Evolutionary conservation across 805 yeast species (phyloP), one percentile per base, ranked within the genome.

Genomic region (Lipomyces kockii): DNA sequence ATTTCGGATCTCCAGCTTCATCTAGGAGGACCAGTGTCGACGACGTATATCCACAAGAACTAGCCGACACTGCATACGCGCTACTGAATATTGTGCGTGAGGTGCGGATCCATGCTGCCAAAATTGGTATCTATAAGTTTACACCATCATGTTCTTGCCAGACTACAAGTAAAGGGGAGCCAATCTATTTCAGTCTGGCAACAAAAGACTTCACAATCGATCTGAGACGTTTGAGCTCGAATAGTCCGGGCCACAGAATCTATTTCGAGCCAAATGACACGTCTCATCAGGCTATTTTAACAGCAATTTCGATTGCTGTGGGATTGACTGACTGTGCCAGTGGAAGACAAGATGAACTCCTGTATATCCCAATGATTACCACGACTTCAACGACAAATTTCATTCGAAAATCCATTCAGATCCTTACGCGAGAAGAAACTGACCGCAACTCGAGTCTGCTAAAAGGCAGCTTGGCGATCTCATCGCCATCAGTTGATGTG

Each of bases 201-300:
- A 74, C 77, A 62, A 75, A 78, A 58, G 83, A 81, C 64, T 52
- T 79, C 60, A 71, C 74, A 17, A 65, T 80, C 51, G 81, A 79
- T 61, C 58, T 80, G 29, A 73, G 82, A 58, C 74, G 83, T 4
- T 75, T 80, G 69, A 80, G 78, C 65, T 76, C 83, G 6, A 70
- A 73, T 46, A 77, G 78, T 60, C 80, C 82, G 11, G 82, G 81
- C 0, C 81, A 80, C 72, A 75, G 78, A 68, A 73, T 80, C 67
- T 68, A 75, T 51, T 80, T 78, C 66, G 73, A 73, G 8, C 68
- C 69, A 2, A 73, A 67, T 25, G 81, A 78, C 52, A 65, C 73
- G n/a, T 82, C 83, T 3, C 83, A 80, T 67, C 83, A 80, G 71
- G 76, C 79, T 9, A 73, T 79, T 11, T 66, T 78, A 58, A 71